These are phyloP conservation scores for Solanum paucissectum DNA, from an alignment of 257 asterid species.

Conservation along the genomic window DNA sequence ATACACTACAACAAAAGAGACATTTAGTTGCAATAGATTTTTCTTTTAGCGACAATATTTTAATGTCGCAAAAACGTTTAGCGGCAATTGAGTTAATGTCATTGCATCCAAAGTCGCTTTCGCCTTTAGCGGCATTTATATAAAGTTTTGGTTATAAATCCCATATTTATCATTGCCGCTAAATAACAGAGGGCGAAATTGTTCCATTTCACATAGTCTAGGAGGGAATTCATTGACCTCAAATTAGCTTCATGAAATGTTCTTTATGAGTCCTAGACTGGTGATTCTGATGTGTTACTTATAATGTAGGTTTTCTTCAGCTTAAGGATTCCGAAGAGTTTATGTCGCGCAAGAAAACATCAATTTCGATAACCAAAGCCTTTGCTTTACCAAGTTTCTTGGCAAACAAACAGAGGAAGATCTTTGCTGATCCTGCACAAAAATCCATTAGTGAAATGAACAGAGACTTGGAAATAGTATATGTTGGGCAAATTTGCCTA, in stretches of 20 bases:
- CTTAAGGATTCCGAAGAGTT: conserved; percentile 50
- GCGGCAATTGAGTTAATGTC: not conserved
- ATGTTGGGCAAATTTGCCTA: conserved; percentile 66
- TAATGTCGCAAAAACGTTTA: not conserved
- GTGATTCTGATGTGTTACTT: not conserved
- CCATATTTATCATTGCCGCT: not conserved
- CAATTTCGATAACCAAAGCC: conserved; percentile 12
- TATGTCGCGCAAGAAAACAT: conserved; percentile 20
- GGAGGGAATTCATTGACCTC: not conserved
- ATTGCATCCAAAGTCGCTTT: not conserved
- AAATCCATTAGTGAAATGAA: conserved; percentile 43
- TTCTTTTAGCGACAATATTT: not conserved
- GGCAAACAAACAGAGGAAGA: conserved; percentile 37
- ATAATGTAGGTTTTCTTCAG: conserved; percentile 51
- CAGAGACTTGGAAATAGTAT: conserved; percentile 53
- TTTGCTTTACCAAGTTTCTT: conserved; percentile 24
- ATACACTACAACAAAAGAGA: not conserved
- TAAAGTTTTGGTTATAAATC: not conserved
- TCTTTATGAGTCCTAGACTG: not conserved
- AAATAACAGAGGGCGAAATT: not conserved
- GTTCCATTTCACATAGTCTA: not conserved
- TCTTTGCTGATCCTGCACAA: conserved; percentile 52
- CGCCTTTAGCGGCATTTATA: not conserved
- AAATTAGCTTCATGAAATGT: not conserved
- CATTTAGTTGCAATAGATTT: not conserved